Base-by-base conservation (phyloP, 2,329 filamentous ascomycete species). In the Colletotrichum tropicale region DNA sequence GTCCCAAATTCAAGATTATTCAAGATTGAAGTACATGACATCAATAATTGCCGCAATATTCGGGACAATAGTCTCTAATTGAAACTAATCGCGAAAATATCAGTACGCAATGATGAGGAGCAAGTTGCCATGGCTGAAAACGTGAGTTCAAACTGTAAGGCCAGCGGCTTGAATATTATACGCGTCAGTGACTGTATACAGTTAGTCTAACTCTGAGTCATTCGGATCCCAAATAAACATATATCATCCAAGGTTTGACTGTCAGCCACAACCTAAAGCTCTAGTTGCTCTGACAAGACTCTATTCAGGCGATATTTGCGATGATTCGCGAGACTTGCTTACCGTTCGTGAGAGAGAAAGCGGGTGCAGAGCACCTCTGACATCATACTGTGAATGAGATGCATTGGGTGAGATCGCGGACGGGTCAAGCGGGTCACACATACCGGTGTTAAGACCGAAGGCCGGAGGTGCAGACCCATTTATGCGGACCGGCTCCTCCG, bases 321-420 rank as follows among this genome's bases (percentile, higher is more conserved):
- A n/a, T 48, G n/a, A 7, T 1, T 48, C 2, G 3, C 43, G 0
- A 48, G 1, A 21, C 43, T 48, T 48, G 18, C 43, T 21, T 48
- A 4, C 2, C 43, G 1, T n/a, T 0, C 7, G 0, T 7, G 18
- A 0, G n/a, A 21, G n/a, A n/a, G 18, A 12, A 21, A 21, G 6
- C 1, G 2, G 0, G 3, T 0, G 10, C n/a, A 48, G 10, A 1
- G 6, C 43, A 0, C 43, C 6, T 48, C 5, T 48, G 43, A 13
- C 43, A 48, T 48, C n/a, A 48, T 7, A 7, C n/a, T 21, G 43
- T 48, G 10, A 48, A 21, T 21, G 18, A 48, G n/a, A 21, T 13
- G 9, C n/a, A n/a, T 1, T n/a, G 5, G 18, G 0, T 43, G 38
- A 43, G 38, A 43, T 43, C 38, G 38, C 38, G 18, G 38, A 43